Evolutionary conservation across 345 rosid species (phyloP).

Genomic region (Citrus cavaleriei): DNA sequence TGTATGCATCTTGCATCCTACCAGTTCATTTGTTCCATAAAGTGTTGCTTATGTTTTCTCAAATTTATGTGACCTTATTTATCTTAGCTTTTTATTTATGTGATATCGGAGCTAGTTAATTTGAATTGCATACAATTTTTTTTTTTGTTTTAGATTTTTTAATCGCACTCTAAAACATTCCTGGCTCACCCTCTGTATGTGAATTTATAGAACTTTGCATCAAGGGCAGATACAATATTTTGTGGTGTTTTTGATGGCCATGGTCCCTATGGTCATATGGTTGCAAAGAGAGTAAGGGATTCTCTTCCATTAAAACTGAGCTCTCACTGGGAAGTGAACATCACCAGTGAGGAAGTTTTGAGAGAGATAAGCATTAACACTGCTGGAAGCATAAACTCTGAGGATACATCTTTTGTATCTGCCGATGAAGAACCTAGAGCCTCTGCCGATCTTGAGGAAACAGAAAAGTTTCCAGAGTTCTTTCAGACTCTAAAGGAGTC

Average conservation of each 20-base stretch:
- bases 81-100: background rate
- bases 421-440: constrained; percentile 65
- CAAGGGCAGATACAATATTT: constrained; percentile 78
- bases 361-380: constrained; percentile 47
- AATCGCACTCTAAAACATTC: background rate
- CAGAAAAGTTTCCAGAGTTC: constrained; percentile 48
- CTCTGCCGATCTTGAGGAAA: constrained; percentile 44
- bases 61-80: background rate
- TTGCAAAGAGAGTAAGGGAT: constrained; percentile 94
- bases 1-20: background rate
- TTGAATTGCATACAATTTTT: background rate
- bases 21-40: background rate
- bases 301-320: constrained; percentile 79
- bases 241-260: constrained; percentile 99
- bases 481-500: constrained; percentile 69
- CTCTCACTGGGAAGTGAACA: constrained; percentile 72
- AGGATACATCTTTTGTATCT: constrained; percentile 53
- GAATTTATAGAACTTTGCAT: constrained; percentile 66
- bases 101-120: background rate
- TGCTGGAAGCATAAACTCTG: constrained; percentile 48
- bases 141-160: too few relatives aligned
- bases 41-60: background rate
- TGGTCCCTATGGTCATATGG: constrained; percentile 97
- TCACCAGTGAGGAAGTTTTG: constrained; percentile 47
- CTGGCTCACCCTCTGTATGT: constrained; percentile 5